Percentiles rank a stretch among this genome's conserved stretches.
Evolutionary conservation across 164 flowering plant genomes (phyloP).

Genomic region (Platanus orientalis): DNA sequence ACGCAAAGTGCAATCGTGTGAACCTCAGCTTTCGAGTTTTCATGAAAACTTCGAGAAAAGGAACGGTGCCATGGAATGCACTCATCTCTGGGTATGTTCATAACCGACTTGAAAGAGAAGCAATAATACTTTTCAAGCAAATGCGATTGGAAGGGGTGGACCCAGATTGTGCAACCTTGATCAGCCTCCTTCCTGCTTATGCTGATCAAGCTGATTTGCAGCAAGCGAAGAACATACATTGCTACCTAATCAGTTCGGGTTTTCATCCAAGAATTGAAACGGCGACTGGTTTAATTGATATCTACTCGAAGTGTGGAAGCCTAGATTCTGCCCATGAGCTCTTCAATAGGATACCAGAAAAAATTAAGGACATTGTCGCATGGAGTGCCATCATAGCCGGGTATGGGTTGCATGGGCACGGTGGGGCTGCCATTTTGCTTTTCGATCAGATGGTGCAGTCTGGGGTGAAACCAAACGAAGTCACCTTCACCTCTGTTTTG

Average conservation of each 20-base stretch:
- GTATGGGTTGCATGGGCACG: constrained; percentile 65
- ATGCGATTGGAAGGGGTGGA: constrained; percentile 46
- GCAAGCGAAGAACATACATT: constrained; percentile 56
- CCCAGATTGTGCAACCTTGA: constrained; percentile 48
- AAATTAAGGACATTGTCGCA: constrained; percentile 43
- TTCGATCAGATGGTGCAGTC: constrained; percentile 58
- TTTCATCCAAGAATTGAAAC: constrained; percentile 37
- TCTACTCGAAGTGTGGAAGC: constrained; percentile 67
- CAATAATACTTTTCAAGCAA: constrained; percentile 50
- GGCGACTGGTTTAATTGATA: constrained; percentile 50
- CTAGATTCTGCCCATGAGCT: constrained; percentile 48
- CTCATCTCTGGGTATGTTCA: constrained; percentile 52
- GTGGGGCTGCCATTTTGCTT: constrained; percentile 47
- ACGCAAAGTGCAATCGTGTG: constrained; percentile 50
- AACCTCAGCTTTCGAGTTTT: constrained; percentile 43
- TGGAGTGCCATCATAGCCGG: constrained; percentile 73
- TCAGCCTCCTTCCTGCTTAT: constrained; percentile 66
- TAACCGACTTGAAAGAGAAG: constrained; percentile 45
- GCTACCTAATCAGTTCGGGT: constrained; percentile 51
- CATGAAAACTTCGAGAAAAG: constrained; percentile 31
- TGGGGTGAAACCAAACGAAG: constrained; percentile 60
- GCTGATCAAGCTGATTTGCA: constrained; percentile 49
- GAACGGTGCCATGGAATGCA: constrained; percentile 68
- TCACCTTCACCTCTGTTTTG: constrained; percentile 62
- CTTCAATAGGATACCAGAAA: constrained; percentile 36